phyloP scores from a whole-genome alignment of 2,329 filamentous ascomycete species.

The Aureobasidium sp. region DNA sequence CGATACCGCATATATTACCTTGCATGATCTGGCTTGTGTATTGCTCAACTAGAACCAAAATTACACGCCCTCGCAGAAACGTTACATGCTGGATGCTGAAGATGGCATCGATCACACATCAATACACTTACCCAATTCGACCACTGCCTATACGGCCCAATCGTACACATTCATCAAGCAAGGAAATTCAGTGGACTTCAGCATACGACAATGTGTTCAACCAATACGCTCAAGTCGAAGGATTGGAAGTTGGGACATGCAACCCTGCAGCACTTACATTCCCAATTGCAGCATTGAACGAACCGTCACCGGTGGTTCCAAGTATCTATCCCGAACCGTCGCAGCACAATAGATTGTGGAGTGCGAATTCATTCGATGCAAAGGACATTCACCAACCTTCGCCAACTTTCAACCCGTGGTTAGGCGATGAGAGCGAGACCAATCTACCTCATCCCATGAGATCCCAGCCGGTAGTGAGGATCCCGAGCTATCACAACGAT shows the following conservation, averaged over 20 bases:
- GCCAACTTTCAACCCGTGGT: conserved; percentile 12
- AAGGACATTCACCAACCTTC: conserved; percentile 2
- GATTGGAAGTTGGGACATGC: conserved; percentile 43
- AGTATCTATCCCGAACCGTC: neutral
- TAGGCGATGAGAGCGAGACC: conserved; percentile 9
- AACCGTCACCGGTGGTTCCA: neutral
- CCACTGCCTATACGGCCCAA: neutral
- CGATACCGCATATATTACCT: conserved; percentile 13
- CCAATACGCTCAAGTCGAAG: conserved; percentile 52
- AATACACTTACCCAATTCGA: conserved; percentile 16
- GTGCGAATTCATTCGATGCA: conserved; percentile 9
- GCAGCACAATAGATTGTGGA: neutral
- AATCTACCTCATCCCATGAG: neutral
- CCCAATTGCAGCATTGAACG: neutral
- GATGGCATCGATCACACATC: conserved; percentile 15
- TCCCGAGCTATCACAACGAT: conserved; percentile 1
- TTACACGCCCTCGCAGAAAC: neutral
- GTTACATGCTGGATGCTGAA: neutral
- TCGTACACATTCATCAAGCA: conserved; percentile 35
- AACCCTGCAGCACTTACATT: conserved; percentile 41
- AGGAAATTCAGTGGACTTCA: conserved; percentile 49
- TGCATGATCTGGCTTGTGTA: conserved; percentile 6
- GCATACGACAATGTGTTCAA: conserved; percentile 57
- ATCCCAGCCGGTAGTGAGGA: neutral
- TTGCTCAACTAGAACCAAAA: neutral